phyloP scores from a whole-genome alignment of 2,329 filamentous ascomycete species.

The Colletotrichum kahawae region DNA sequence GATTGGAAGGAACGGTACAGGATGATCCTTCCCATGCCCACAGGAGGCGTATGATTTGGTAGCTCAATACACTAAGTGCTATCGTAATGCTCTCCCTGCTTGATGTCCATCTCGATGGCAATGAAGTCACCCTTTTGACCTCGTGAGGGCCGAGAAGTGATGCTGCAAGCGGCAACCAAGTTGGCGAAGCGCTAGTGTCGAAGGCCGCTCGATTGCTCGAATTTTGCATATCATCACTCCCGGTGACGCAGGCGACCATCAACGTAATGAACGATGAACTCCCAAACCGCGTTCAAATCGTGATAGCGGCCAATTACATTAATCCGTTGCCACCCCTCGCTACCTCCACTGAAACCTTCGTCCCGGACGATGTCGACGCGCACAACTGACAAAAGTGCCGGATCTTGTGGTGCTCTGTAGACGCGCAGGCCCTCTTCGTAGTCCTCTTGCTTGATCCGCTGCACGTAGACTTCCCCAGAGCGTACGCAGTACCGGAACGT shows the following conservation, averaged over 20 bases:
- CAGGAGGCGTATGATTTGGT: background rate
- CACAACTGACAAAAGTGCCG: background rate
- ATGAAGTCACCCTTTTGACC: background rate
- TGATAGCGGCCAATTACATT: background rate
- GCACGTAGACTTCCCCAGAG: background rate
- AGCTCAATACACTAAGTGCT: background rate
- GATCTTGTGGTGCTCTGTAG: background rate
- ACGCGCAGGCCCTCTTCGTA: background rate
- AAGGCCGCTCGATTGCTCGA: background rate
- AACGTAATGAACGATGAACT: background rate
- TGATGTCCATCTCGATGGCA: background rate
- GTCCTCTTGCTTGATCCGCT: background rate
- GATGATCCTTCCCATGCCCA: background rate
- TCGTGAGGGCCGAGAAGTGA: background rate
- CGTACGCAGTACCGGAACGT: background rate
- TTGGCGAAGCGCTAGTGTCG: background rate
- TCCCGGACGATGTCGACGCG: background rate
- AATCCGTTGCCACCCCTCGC: background rate
- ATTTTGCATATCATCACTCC: background rate
- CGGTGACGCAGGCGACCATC: background rate
- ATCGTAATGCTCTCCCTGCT: background rate
- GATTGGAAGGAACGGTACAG: background rate
- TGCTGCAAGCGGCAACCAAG: background rate
- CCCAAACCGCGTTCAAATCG: background rate
- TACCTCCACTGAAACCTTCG: background rate